These are phyloP conservation scores for Ilex paraguariensis DNA, from an alignment of 305 asterid species.

Conservation along the genomic window DNA sequence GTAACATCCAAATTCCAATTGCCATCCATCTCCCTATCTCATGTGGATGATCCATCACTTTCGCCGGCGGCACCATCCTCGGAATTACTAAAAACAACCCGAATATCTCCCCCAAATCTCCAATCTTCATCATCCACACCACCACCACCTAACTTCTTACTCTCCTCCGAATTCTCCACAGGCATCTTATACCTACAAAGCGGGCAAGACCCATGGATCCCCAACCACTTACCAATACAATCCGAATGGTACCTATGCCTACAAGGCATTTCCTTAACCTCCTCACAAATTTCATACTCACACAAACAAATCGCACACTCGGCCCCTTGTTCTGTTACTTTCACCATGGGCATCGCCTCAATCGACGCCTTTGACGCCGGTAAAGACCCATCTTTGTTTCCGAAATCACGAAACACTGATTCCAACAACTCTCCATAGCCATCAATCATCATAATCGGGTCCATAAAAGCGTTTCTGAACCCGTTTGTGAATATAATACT, in stretches of 20 bases:
- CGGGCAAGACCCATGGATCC: constrained; percentile 56
- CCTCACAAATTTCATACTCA: constrained; percentile 29
- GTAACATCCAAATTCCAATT: not conserved
- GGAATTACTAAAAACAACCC: constrained; percentile 16
- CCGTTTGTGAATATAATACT: too few relatives aligned
- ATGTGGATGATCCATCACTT: constrained; percentile 13
- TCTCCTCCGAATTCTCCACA: constrained; percentile 11
- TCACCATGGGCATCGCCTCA: constrained; percentile 34
- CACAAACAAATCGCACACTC: constrained; percentile 55
- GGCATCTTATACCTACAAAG: constrained; percentile 57
- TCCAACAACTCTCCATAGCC: constrained; percentile 31
- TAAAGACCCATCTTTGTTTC: constrained; percentile 24
- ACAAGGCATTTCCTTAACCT: constrained; percentile 63
- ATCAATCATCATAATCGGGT: constrained; percentile 40
- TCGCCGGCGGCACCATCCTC: not conserved
- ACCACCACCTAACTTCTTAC: not conserved
- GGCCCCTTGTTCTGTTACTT: constrained; percentile 22
- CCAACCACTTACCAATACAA: constrained; percentile 58
- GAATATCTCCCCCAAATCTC: constrained; percentile 21
- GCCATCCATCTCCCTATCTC: constrained; percentile 27
- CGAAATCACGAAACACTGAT: constrained; percentile 25
- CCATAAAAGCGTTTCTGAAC: constrained; percentile 29
- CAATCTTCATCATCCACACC: not conserved
- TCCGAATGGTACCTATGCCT: constrained; percentile 36
- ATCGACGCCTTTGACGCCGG: constrained; percentile 56